A percentile compares a stretch with the other conserved stretches of the same genome.
Evolutionary conservation across 768 basidiomycete genomes (phyloP).

Genomic region (Coprinopsis sp.): DNA sequence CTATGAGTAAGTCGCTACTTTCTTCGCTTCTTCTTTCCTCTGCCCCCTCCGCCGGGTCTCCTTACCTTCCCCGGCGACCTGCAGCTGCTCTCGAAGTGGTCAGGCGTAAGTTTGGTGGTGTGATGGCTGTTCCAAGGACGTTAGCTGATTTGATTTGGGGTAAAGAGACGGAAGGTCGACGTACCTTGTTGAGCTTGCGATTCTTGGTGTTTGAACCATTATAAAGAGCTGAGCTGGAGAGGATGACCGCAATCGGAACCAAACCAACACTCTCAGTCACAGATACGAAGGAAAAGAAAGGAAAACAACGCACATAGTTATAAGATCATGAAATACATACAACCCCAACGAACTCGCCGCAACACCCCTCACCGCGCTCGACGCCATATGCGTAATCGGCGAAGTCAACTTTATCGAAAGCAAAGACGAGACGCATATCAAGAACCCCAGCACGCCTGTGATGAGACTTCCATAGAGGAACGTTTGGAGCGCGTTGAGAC

Average conservation of each 20-base stretch:
- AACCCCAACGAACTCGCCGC: conserved; percentile 82
- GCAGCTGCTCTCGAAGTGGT: too few relatives aligned
- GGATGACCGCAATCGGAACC: conserved; percentile 75
- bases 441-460: conserved; percentile 83
- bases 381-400: conserved; percentile 96
- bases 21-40: too few relatives aligned
- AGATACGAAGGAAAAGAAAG: neutral
- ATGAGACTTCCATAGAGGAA: conserved; percentile 58
- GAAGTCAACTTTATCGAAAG: conserved; percentile 97
- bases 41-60: too few relatives aligned
- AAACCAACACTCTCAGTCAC: conserved; percentile 32
- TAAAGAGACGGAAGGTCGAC: too few relatives aligned
- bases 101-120: too few relatives aligned
- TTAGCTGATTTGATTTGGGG: too few relatives aligned
- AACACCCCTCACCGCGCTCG: conserved; percentile 92
- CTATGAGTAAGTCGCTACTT: too few relatives aligned
- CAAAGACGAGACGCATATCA: conserved; percentile 91
- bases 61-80: too few relatives aligned
- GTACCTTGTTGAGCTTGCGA: conserved; percentile 42
- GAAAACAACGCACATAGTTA: conserved; percentile 58
- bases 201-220: conserved; percentile 82
- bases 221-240: conserved; percentile 78
- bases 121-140: too few relatives aligned
- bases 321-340: conserved; percentile 75
- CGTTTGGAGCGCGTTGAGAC: conserved; percentile 82